These are phyloP conservation scores for Nitzschia sp. DNA, from an alignment of 108 stramenopile species.

Conservation along the genomic window DNA sequence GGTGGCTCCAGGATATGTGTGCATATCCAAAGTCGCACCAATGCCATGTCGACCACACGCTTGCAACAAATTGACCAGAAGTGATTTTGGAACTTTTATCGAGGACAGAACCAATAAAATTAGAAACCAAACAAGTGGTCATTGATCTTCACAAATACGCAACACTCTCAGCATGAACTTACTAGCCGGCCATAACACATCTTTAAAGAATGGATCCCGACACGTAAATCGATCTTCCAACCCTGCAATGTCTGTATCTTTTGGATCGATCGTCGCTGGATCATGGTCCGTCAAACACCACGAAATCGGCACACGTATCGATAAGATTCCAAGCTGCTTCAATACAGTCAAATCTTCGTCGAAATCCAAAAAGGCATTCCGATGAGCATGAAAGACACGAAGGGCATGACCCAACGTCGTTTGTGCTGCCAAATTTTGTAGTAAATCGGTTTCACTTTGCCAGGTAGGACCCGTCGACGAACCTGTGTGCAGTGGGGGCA, in stretches of 20 bases:
- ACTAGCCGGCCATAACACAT: slow-evolving; percentile 60
- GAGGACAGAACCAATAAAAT: slow-evolving; percentile 6
- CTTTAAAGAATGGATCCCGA: slow-evolving; percentile 62
- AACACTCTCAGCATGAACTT: no score
- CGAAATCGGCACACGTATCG: slow-evolving; percentile 66
- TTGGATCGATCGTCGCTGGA: slow-evolving; percentile 37
- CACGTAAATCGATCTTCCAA: slow-evolving; percentile 64
- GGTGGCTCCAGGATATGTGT: slow-evolving; percentile 78
- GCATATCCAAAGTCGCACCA: slow-evolving; percentile 50
- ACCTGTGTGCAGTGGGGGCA: slow-evolving; percentile 65
- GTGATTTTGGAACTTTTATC: slow-evolving; percentile 46
- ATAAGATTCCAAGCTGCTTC: slow-evolving; percentile 52
- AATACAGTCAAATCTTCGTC: slow-evolving; percentile 54
- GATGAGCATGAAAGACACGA: slow-evolving; percentile 58
- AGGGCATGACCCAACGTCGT: slow-evolving; percentile 40
- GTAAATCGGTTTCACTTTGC: slow-evolving; percentile 80
- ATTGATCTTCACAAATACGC: no score
- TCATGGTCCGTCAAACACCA: slow-evolving; percentile 78
- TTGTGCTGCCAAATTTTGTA: slow-evolving; percentile 34
- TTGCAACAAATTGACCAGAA: slow-evolving; percentile 51
- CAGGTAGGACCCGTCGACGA: slow-evolving; percentile 61
- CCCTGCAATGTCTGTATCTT: slow-evolving; percentile 21
- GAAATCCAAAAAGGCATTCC: slow-evolving; percentile 59
- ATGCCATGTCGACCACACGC: slow-evolving; percentile 46
- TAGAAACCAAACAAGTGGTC: no score